phyloP scores from a whole-genome alignment of 176 grass and related monocot species.

The Aegilops tauschii region DNA sequence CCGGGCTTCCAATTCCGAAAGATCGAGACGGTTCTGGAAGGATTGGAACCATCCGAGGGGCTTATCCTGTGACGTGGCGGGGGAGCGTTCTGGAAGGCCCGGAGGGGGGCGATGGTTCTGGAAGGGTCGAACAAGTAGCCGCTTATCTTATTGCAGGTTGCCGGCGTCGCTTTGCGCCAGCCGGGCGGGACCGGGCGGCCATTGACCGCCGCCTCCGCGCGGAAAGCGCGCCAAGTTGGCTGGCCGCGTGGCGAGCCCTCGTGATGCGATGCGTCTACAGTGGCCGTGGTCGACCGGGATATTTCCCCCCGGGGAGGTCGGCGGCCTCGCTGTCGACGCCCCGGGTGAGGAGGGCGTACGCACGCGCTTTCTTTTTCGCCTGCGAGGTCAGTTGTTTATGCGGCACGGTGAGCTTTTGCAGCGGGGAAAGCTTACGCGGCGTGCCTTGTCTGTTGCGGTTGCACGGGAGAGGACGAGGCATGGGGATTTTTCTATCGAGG shows the following conservation, averaged over 20 bases:
- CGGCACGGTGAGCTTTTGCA: not conserved
- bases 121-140: slow-evolving; percentile 22
- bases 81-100: slow-evolving; percentile 36
- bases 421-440: not conserved
- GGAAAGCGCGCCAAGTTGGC: not conserved
- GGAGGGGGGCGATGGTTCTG: slow-evolving; percentile 30
- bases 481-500: not conserved
- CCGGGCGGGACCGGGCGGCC: not conserved
- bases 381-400: not conserved
- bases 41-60: not conserved
- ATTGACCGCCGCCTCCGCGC: not conserved
- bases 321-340: not conserved
- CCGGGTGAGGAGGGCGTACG: not conserved
- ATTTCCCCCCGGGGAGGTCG: slow-evolving; percentile 5
- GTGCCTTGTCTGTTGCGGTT: not conserved
- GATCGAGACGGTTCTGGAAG: slow-evolving; percentile 38
- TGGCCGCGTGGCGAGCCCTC: not conserved
- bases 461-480: not conserved
- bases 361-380: no score
- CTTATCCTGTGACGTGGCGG: slow-evolving; percentile 34
- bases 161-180: slow-evolving; percentile 11
- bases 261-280: not conserved
- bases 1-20: slow-evolving; percentile 20
- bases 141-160: slow-evolving; percentile 9
- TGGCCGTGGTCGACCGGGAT: not conserved